These are phyloP conservation scores for Beauveria sp. DNA, from an alignment of 2,329 filamentous ascomycete species.

Conservation along the genomic window DNA sequence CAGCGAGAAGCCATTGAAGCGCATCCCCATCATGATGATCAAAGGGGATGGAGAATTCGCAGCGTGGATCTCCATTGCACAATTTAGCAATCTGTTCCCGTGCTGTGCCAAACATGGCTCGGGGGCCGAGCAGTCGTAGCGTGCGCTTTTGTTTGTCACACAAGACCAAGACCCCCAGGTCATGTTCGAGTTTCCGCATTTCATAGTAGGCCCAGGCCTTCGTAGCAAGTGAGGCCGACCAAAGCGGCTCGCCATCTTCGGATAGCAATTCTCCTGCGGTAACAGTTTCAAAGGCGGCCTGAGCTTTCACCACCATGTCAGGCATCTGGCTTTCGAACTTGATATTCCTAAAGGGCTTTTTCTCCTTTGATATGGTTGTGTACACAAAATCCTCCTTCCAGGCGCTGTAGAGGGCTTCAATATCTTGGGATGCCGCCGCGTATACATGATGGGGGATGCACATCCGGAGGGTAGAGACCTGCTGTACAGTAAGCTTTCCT, in stretches of 20 bases:
- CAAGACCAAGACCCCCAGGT: background rate
- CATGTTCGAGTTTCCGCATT: background rate
- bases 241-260: constrained; percentile 1
- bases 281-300: background rate
- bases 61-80: constrained; percentile 1
- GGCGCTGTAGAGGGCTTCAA: background rate
- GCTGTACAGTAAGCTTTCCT: constrained; percentile 8
- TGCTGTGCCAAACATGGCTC: background rate
- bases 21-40: background rate
- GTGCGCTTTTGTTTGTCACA: background rate
- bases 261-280: background rate
- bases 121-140: background rate
- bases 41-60: background rate
- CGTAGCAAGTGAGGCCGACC: constrained; percentile 7
- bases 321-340: background rate
- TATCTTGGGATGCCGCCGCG: background rate
- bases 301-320: background rate
- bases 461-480: background rate
- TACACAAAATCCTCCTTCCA: background rate
- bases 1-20: background rate
- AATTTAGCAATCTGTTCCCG: background rate
- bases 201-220: constrained; percentile 5
- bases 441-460: background rate
- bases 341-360: background rate
- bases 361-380: background rate